Conservation (phyloP, 1,284 basidiomycete species). For the Trametes polyzona region DNA sequence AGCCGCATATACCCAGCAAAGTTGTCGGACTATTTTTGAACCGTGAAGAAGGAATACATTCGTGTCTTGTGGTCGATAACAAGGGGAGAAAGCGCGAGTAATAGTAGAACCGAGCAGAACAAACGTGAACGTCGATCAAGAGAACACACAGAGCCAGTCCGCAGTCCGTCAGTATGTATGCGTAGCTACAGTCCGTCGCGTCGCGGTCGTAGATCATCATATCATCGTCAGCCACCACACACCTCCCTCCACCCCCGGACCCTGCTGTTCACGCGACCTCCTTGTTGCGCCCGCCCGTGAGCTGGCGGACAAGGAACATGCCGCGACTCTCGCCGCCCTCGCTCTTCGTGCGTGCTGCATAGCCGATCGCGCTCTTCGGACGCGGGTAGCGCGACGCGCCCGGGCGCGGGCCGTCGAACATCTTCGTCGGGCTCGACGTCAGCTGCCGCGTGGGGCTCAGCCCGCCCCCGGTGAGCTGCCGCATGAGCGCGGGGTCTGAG, state of each 20-base stretch:
- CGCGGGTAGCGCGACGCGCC: constrained; percentile 34
- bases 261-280: constrained; percentile 9
- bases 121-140: not conserved
- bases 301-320: constrained; percentile 55
- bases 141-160: constrained; percentile 9
- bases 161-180: constrained; percentile 12
- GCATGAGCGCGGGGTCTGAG: constrained; percentile 49
- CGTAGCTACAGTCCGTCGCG: constrained; percentile 18
- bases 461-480: constrained; percentile 70
- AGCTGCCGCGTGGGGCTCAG: constrained; percentile 62
- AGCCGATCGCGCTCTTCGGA: constrained; percentile 42
- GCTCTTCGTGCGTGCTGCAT: constrained; percentile 34
- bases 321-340: constrained; percentile 42
- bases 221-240: not conserved
- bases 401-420: constrained; percentile 35
- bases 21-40: not conserved
- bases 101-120: constrained; percentile 11
- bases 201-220: no score
- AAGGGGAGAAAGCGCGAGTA: constrained; percentile 13
- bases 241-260: not conserved
- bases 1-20: no score
- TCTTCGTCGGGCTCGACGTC: constrained; percentile 40
- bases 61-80: constrained; percentile 1
- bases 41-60: constrained; percentile 7
- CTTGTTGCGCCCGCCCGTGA: constrained; percentile 57